phyloP scores from a whole-genome alignment of 495 filamentous ascomycete genomes.

The Pseudevernia furfuracea region DNA sequence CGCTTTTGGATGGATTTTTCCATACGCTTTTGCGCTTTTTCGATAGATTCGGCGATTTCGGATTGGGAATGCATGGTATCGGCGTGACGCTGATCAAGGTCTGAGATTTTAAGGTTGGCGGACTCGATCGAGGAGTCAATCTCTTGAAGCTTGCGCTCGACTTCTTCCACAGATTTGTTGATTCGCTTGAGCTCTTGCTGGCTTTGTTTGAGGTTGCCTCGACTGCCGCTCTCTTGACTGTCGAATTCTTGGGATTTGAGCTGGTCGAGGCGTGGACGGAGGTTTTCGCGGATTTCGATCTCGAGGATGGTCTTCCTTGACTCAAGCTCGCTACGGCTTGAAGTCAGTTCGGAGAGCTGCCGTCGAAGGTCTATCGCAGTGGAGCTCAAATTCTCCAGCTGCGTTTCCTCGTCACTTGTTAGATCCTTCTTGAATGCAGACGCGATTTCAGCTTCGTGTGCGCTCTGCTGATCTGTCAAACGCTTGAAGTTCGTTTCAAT shows the following conservation, averaged over 20 bases:
- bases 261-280: constrained; percentile 78
- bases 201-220: constrained; percentile 65
- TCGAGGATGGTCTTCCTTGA: constrained; percentile 71
- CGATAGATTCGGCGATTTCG: constrained; percentile 71
- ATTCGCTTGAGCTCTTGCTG: constrained; percentile 76
- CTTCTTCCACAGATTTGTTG: constrained; percentile 49
- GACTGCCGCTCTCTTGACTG: constrained; percentile 47
- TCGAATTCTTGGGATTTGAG: constrained; percentile 73
- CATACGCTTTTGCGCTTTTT: constrained; percentile 81
- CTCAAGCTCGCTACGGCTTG: constrained; percentile 70
- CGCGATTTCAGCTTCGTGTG: constrained; percentile 68
- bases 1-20: constrained; percentile 87
- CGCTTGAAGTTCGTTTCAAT: constrained; percentile 69
- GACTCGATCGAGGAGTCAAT: constrained; percentile 67
- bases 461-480: constrained; percentile 61
- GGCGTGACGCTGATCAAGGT: constrained; percentile 55
- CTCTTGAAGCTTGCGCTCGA: constrained; percentile 60
- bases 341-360: constrained; percentile 65
- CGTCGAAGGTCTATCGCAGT: constrained; percentile 64
- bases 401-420: constrained; percentile 70
- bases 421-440: constrained; percentile 91
- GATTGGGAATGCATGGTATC: constrained; percentile 62
- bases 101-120: constrained; percentile 48
- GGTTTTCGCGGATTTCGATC: constrained; percentile 75
- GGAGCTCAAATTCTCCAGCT: constrained; percentile 61